Evolutionary conservation across 352 stramenopile genomes (phyloP), one percentile per base, ranked within the genome.

Genomic region (Pythium phragmiticola): DNA sequence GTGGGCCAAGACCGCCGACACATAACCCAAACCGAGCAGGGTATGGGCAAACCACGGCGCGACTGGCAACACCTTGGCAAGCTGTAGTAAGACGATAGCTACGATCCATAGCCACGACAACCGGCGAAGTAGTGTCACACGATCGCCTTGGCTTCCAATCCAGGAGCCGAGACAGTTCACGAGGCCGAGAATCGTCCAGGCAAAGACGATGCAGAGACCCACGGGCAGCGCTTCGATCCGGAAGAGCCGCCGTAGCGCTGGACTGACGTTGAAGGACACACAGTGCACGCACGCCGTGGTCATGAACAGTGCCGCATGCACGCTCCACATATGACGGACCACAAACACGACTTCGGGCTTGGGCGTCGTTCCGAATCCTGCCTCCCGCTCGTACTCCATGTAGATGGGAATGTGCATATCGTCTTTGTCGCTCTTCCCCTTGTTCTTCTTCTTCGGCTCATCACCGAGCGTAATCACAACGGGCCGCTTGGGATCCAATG

Each of bases 271-370:
- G 66, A 89, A 88, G 39, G 88, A 70, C 34, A 75, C 75, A 42
- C 76, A 89, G 53, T 92, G 82, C 11, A 89, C 55, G 48, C 77
- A 74, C 49, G 78, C 73, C 0, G 77, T 79, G 62, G 77, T 92
- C 21, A 73, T 58, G 52, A 89, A 88, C 30, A 87, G 49, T n/a
- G 84, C 49, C 19, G 66, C 49, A 47, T 87, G 81, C 5, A 78
- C 70, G 19, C 14, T 26, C 46, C 50, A 63, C 4, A 46, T 33
- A 17, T 57, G 54, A 26, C 34, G 42, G 17, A 72, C 41, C 17
- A 53, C 43, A 34, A 54, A 68, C 46, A 57, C 39, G 41, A 49
- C 48, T 2, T n/a, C 39, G 19, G n/a, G 52, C 47, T 50, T 66
- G 23, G 58, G 58, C 17, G 19, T 49, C 36, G 41, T 47, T 28